Evolutionary conservation across 345 rosid genomes (phyloP).

Genomic region (Adansonia digitata): DNA sequence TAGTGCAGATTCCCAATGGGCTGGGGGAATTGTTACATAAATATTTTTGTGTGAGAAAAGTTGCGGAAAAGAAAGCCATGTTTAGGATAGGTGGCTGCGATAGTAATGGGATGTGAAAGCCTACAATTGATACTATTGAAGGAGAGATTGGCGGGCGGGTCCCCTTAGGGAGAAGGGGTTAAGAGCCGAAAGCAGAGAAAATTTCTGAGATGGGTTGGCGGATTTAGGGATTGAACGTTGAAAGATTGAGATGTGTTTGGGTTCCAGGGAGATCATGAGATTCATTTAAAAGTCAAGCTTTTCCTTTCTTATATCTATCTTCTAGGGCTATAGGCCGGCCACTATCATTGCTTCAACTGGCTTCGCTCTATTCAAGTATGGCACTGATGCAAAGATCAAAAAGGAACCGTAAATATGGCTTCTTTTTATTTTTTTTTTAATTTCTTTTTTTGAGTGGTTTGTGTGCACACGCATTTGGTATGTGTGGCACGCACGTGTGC

Average conservation of each 20-base stretch:
- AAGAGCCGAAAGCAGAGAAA: not conserved
- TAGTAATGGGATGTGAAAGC: conserved; percentile 22
- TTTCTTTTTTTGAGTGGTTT: conserved; percentile 20
- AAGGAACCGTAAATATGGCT: conserved; percentile 6
- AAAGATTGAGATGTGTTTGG: not conserved
- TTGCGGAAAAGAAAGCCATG: conserved; percentile 15
- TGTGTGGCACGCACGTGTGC: conserved; percentile 37
- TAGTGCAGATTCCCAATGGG: conserved; percentile 94
- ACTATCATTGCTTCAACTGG: conserved; percentile 14
- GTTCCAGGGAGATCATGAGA: no score
- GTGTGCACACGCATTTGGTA: conserved; percentile 22
- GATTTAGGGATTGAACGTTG: conserved; percentile 8
- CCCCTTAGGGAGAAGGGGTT: conserved; percentile 21
- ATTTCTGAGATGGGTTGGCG: conserved; percentile 9
- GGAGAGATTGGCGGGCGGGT: conserved; percentile 39
- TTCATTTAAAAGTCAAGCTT: conserved; percentile 4
- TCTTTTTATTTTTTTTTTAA: not conserved
- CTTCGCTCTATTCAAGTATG: conserved; percentile 5
- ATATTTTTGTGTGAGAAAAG: conserved; percentile 29
- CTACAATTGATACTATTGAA: conserved; percentile 24
- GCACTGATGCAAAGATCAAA: not conserved
- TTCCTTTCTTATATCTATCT: conserved; percentile 2
- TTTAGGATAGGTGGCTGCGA: conserved; percentile 12
- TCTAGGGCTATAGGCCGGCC: no score
- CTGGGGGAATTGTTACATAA: conserved; percentile 26